These are phyloP conservation scores for Zelonia costaricensis DNA, from an alignment of 208 protist genomes.

Conservation along the genomic window DNA sequence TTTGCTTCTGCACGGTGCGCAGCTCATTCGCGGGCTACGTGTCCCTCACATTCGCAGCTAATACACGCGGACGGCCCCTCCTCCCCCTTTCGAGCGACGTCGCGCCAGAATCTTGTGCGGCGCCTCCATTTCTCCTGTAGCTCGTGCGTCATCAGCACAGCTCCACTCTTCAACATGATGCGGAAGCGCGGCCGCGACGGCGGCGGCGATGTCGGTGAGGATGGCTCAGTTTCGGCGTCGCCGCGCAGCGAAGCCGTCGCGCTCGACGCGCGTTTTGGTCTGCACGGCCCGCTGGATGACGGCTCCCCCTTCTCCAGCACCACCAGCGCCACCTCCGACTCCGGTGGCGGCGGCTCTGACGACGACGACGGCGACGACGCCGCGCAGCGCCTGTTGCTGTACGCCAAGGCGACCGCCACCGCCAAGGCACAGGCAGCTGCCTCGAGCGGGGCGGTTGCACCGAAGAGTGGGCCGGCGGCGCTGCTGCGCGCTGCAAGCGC, in stretches of 20 bases:
- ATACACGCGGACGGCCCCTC: too few relatives aligned
- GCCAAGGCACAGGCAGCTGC: neutral
- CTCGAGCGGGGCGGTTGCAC: neutral
- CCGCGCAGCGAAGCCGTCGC: neutral
- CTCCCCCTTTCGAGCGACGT: too few relatives aligned
- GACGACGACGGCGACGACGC: slow-evolving; percentile 39
- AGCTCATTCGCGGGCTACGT: too few relatives aligned
- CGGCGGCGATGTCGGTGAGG: too few relatives aligned
- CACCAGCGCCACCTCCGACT: slow-evolving; percentile 14
- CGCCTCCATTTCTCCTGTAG: too few relatives aligned
- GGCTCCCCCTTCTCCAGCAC: slow-evolving; percentile 11
- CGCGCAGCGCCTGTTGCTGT: slow-evolving; percentile 43
- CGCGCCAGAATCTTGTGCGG: too few relatives aligned
- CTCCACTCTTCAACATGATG: too few relatives aligned
- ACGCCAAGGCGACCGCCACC: slow-evolving; percentile 44
- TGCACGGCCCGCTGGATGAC: slow-evolving; percentile 4
- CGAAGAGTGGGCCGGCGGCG: neutral
- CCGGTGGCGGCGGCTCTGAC: slow-evolving; percentile 19
- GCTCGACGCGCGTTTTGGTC: neutral
- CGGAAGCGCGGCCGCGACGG: too few relatives aligned
- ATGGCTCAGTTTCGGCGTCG: too few relatives aligned
- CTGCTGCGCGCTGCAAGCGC: slow-evolving; percentile 11
- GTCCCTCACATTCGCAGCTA: too few relatives aligned
- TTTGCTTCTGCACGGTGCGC: too few relatives aligned
- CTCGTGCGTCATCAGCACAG: too few relatives aligned